Evolutionary conservation across 2,329 filamentous ascomycete species (phyloP).

Genomic region (Alternaria longipes): DNA sequence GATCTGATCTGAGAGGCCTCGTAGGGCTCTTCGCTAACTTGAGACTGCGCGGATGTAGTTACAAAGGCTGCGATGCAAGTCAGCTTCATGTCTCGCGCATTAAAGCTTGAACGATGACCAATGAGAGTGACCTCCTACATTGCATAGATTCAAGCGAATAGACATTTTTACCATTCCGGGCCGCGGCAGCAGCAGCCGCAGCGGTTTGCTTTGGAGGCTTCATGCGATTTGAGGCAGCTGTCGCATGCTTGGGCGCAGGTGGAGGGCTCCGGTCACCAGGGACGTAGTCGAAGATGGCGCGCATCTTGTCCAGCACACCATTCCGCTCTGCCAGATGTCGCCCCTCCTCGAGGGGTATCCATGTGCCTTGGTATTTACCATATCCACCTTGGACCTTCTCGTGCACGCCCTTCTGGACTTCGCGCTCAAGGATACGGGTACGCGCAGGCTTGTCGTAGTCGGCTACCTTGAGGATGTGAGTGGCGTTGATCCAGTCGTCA

Average conservation of each 20-base stretch:
- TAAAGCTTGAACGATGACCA: background rate
- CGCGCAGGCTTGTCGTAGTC: constrained; percentile 96
- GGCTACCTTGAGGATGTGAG: constrained; percentile 95
- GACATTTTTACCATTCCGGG: constrained; percentile 38
- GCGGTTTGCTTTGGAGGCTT: constrained; percentile 75
- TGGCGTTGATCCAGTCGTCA: constrained; percentile 99
- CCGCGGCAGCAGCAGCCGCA: constrained; percentile 61
- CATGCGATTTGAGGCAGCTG: constrained; percentile 75
- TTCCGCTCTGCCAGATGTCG: constrained; percentile 86
- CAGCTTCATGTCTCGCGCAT: constrained; percentile 3
- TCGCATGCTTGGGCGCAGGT: constrained; percentile 89
- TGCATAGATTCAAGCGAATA: constrained; percentile 44
- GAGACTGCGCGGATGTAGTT: constrained; percentile 44
- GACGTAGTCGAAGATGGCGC: constrained; percentile 87
- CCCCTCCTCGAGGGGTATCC: constrained; percentile 88
- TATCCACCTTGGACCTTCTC: constrained; percentile 99
- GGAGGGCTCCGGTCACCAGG: constrained; percentile 88
- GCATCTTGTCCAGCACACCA: constrained; percentile 82
- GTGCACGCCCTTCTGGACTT: constrained; percentile 95
- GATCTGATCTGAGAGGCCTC: constrained; percentile 69
- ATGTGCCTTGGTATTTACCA: constrained; percentile 98
- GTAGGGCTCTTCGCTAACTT: constrained; percentile 66
- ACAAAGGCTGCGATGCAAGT: constrained; percentile 30
- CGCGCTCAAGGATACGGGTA: constrained; percentile 92
- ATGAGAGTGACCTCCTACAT: constrained; percentile 32